Base-by-base conservation (phyloP, 352 stramenopile genomes). In the Pythium aristosporum region DNA sequence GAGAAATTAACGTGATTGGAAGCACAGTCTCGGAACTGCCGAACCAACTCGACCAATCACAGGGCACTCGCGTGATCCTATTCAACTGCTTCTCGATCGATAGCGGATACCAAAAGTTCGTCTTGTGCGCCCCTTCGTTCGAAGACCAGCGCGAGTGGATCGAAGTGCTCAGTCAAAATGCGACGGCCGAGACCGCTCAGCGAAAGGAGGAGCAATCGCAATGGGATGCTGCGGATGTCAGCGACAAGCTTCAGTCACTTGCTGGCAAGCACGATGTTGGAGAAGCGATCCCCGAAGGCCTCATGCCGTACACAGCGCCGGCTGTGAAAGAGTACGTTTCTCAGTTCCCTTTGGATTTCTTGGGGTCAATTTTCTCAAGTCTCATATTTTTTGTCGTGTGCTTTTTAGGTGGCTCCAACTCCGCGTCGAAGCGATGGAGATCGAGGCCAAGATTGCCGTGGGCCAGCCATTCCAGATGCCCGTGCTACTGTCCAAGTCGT, bases 141-240 rank as follows among this genome's bases (percentile, higher is more conserved):
- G 87, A 96, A 57, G 87, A 96, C n/a, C 82, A 91, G 57, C 83
- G 87, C 50, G 87, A 96, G 58, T 96, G 87, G 87, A 88, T 94
- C 47, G 87, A 96, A 65, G 87, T 96, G 36, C 60, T 96, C 46
- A 87, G 80, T 3, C 87, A 96, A 60, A 96, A 96, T 50, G 82
- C 87, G 25, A 89, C 82, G 5, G 83, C 84, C 2, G 84, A 96
- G 66, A 93, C 87, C 10, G 85, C 86, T 1, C 80, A 79, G 44
- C 81, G 86, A 50, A 94, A 86, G 9, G 86, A 91, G 44, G 82
- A 92, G 46, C 78, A 86, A 25, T 91, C 80, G 5, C 80, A 92
- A 58, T 71, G 87, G 62, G 85, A 96, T 72, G 71, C 91, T 9
- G 71, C 74, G 4, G 83, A 91, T 53, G 83, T 94, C 32, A 83